Evolutionary conservation across 805 yeast species (phyloP), one percentile per base, ranked within the genome.

Genomic region (Ogataea pilisensis): DNA sequence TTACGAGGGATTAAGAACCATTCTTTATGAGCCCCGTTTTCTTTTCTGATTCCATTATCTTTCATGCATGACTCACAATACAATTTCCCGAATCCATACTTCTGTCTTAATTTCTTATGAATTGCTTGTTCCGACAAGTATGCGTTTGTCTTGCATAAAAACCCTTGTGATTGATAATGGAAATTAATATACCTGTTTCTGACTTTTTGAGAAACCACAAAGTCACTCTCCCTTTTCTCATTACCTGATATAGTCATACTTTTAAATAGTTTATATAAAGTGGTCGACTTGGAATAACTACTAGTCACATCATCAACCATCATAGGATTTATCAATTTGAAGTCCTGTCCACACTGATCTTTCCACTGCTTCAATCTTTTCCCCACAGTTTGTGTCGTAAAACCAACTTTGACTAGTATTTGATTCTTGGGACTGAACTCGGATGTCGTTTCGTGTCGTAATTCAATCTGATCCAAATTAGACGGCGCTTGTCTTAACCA

Each of bases 1-100:
- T 47, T 53, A 43, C 73, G 66, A 0, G 80, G 80, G 1, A 77
- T 54, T n/a, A 75, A 54, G 45, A 77, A 77, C 82, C 82, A 77
- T 50, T 77, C 83, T 13, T 63, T 64, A 51, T 77, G 83, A 11
- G 53, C 50, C 4, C 58, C 59, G 13, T 40, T 42, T 8, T 28
- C 8, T 0, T 17, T 25, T 17, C 28, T 42, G 18, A 21, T 36
- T 14, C 29, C 31, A 16, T 39, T 42, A 9, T 40, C 26, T 4
- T 36, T 31, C 14, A 33, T 38, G 51, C 82, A 76, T 3, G 73
- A 73, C 12, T 66, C 66, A 53, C 83, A 77, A 39, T 60, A 66
- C 12, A 77, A 55, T 33, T 63, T 66, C 2, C 81, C 80, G 21
- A 59, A 57, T 1, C 82, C 82, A 47, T 66, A 77, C 30, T 41